These are phyloP conservation scores for Ceratobasidium sp. DNA, from an alignment of 1,284 basidiomycete species.

Conservation along the genomic window DNA sequence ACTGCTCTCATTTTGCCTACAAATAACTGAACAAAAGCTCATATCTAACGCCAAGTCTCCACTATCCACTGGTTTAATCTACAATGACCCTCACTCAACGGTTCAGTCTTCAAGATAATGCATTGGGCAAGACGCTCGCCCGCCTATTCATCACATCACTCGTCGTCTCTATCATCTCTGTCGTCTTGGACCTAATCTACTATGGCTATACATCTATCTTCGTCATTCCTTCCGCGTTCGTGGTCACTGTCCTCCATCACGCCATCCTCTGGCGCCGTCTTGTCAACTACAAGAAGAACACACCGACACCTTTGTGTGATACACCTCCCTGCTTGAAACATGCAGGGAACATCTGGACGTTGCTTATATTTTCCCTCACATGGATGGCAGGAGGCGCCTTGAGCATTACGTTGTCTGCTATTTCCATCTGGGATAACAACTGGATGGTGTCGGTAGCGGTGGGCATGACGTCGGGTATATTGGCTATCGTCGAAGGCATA, in stretches of 20 bases:
- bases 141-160: neutral
- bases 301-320: neutral
- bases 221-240: slow-evolving; percentile 10
- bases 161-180: neutral
- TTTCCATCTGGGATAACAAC: no score
- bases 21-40: no score
- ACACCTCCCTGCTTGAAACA: slow-evolving; percentile 11
- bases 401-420: neutral
- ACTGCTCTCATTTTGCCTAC: no score
- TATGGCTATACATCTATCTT: neutral
- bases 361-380: neutral
- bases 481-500: neutral
- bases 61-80: no score
- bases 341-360: neutral
- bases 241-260: neutral
- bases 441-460: neutral
- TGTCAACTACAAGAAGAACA: slow-evolving; percentile 1
- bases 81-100: no score
- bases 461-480: neutral
- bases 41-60: no score
- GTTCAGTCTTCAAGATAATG: no score
- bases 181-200: neutral
- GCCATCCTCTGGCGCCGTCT: neutral
- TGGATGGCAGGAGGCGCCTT: neutral
- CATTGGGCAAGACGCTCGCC: neutral